Base-by-base conservation (phyloP, 2,329 filamentous ascomycete species). In the Penicillium brasilianum region DNA sequence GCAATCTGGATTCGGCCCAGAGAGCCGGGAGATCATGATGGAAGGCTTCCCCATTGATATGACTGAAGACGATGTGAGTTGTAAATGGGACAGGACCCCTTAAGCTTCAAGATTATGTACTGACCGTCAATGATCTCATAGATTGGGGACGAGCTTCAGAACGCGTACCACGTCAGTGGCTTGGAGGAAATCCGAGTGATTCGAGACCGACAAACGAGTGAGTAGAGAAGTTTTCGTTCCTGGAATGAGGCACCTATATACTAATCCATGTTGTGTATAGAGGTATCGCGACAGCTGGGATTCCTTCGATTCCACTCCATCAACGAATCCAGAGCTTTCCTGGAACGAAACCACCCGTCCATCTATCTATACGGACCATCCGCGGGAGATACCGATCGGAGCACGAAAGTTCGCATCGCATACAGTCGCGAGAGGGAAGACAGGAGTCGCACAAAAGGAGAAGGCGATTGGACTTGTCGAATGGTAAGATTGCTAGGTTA, bases 171-270 rank as follows among this genome's bases (percentile, higher is more conserved):
- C 68, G 76, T 84, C 63, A 77, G 82, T 59, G 79, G 78, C n/a
- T 73, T 87, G 61, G 84, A 86, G 68, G 84, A 86, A 66, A 77
- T 87, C 51, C 80, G 84, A 18, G 77, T 87, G 55, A 87, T 87
- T 66, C 83, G 84, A 61, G 84, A 87, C 66, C 81, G 84, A 58
- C 82, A 84, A 62, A 86, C 84, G 20, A 85, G 85, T 86, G 75
- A 64, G 76, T 70, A 18, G 28, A 64, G 32, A 3, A 36, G 16
- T 41, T 8, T 4, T 3, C 6, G 49, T 13, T 10, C 1, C 5
- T 11, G 1, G 4, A 3, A 18, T 9, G 22, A 11, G 3, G n/a
- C 10, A 14, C 3, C 28, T 25, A 18, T 39, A 11, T 46, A 16
- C 43, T 46, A 18, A 58, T 46, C 1, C n/a, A 51, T 58, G 30